These are phyloP conservation scores for Brassica nigra DNA, from an alignment of 345 rosid species.

Conservation along the genomic window DNA sequence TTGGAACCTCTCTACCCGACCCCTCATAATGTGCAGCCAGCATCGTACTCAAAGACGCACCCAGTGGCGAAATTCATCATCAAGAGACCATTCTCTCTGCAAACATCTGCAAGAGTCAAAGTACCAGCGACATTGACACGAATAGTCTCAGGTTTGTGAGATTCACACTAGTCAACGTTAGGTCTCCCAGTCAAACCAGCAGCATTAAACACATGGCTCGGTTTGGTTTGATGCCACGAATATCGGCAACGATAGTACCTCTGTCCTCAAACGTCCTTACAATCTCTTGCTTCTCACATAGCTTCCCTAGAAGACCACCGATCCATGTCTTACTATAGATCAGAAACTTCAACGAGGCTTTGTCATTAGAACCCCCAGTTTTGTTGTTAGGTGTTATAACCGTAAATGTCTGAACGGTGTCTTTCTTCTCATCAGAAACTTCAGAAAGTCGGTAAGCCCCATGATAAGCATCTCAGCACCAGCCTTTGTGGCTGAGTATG, in stretches of 20 bases:
- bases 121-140: constrained; percentile 55
- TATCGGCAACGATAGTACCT: constrained; percentile 48
- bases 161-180: constrained; percentile 61
- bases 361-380: constrained; percentile 20
- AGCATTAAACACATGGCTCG: constrained; percentile 60
- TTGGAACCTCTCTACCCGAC: constrained; percentile 52
- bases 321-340: constrained; percentile 60
- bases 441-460: too few relatives aligned
- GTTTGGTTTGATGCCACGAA: constrained; percentile 42
- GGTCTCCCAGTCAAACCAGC: constrained; percentile 67
- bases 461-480: constrained; percentile 31
- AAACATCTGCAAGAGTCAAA: constrained; percentile 55
- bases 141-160: constrained; percentile 54
- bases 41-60: constrained; percentile 56
- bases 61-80: constrained; percentile 64
- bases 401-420: too few relatives aligned
- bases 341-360: constrained; percentile 47
- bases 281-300: constrained; percentile 48
- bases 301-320: constrained; percentile 55
- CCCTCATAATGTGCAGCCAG: constrained; percentile 49
- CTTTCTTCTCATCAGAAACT: too few relatives aligned
- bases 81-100: constrained; percentile 47
- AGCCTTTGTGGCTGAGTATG: constrained; percentile 65
- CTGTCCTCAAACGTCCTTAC: constrained; percentile 56
- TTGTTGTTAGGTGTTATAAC: background rate